These are phyloP conservation scores for Penicillium pancosmium DNA, from an alignment of 495 filamentous ascomycete genomes.

Conservation along the genomic window DNA sequence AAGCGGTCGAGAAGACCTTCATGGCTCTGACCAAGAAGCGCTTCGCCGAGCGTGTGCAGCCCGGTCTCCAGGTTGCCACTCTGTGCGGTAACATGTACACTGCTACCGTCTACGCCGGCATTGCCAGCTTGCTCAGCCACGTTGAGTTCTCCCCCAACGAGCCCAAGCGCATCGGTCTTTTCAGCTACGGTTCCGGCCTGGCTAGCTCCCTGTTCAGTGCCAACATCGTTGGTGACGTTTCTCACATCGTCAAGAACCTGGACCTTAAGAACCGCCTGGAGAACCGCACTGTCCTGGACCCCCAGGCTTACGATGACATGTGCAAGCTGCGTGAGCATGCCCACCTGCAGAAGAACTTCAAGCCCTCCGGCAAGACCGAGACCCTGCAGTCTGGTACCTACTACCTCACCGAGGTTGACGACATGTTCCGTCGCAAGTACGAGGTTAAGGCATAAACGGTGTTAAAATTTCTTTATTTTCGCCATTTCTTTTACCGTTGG, in stretches of 20 bases:
- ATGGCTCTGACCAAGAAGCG: conserved; percentile 95
- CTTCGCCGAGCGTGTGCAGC: conserved; percentile 84
- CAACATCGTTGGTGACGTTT: conserved; percentile 77
- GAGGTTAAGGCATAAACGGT: conserved; percentile 74
- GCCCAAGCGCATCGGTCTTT: conserved; percentile 87
- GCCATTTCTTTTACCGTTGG: conserved; percentile 35
- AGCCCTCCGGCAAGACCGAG: conserved; percentile 73
- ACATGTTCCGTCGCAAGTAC: conserved; percentile 94
- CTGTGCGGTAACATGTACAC: conserved; percentile 99
- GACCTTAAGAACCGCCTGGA: conserved; percentile 79
- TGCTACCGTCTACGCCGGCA: conserved; percentile 87
- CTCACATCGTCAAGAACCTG: conserved; percentile 73
- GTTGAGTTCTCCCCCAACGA: conserved; percentile 68
- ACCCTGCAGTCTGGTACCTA: conserved; percentile 80
- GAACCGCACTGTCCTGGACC: conserved; percentile 69
- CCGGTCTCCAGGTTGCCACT: conserved; percentile 82
- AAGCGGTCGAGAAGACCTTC: conserved; percentile 95
- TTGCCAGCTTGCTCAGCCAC: conserved; percentile 76
- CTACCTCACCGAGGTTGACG: conserved; percentile 87
- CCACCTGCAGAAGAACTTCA: conserved; percentile 90
- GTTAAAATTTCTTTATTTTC: neutral
- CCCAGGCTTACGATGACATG: conserved; percentile 92
- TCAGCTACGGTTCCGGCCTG: conserved; percentile 94
- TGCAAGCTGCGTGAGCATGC: conserved; percentile 92
- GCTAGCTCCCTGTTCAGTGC: conserved; percentile 89